Evolutionary conservation across 768 basidiomycete genomes (phyloP).

Genomic region (Butyriboletus loyo): DNA sequence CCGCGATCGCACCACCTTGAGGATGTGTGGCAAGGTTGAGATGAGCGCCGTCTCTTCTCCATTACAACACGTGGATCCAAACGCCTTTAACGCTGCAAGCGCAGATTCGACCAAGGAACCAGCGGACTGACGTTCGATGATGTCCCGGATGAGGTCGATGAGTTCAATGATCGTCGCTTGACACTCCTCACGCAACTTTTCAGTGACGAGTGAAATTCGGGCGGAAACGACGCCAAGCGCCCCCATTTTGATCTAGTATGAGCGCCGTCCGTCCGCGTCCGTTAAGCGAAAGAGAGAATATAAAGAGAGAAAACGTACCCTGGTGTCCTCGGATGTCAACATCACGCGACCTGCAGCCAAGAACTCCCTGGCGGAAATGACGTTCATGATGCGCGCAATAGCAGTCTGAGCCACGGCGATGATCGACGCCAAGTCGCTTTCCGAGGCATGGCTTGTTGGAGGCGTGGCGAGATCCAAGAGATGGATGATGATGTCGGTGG

Average conservation of each 20-base stretch:
- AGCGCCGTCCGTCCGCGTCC: neutral
- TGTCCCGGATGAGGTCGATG: constrained; percentile 44
- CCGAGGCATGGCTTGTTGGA: constrained; percentile 28
- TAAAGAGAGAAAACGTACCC: constrained; percentile 38
- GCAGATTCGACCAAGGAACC: constrained; percentile 43
- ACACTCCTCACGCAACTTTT: constrained; percentile 50
- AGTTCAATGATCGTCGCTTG: constrained; percentile 52
- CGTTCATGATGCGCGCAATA: constrained; percentile 51
- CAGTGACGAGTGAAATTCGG: constrained; percentile 59
- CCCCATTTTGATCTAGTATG: constrained; percentile 54
- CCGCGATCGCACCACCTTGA: constrained; percentile 46
- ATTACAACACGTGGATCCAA: constrained; percentile 53
- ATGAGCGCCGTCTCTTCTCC: constrained; percentile 69
- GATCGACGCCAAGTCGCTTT: constrained; percentile 43
- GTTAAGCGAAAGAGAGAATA: neutral
- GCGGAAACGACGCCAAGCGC: constrained; percentile 69
- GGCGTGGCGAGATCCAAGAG: constrained; percentile 48
- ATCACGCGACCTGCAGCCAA: constrained; percentile 53
- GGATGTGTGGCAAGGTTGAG: constrained; percentile 54
- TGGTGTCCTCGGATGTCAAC: constrained; percentile 48
- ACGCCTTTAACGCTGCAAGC: constrained; percentile 56
- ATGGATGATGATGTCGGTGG: constrained; percentile 44
- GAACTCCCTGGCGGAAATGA: constrained; percentile 73
- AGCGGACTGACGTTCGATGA: constrained; percentile 44
- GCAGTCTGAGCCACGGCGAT: constrained; percentile 46